Percentiles rank a stretch among this genome's conserved stretches.
These are phyloP conservation scores for Arxiozyma telluris DNA, from an alignment of 1,139 yeast species.

Conservation along the genomic window DNA sequence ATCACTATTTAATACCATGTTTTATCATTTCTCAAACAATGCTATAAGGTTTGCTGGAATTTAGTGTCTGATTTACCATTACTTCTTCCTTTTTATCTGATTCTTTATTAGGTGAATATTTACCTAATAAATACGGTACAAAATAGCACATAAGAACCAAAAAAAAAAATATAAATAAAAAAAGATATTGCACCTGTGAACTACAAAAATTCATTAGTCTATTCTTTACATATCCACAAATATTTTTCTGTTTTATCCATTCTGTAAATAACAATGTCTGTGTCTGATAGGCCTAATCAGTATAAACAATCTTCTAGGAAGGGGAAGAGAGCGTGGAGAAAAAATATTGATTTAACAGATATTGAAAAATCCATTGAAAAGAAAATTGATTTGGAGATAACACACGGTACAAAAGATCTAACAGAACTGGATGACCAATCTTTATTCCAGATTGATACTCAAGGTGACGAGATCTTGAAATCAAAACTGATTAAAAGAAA, in stretches of 20 bases:
- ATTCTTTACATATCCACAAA: not conserved
- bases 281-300: slow-evolving; percentile 35
- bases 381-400: slow-evolving; percentile 56
- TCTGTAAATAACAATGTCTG: slow-evolving; percentile 15
- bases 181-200: not conserved
- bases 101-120: not conserved
- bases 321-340: slow-evolving; percentile 94
- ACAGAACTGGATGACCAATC: slow-evolving; percentile 36
- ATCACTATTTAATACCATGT: too few relatives aligned
- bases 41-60: not conserved
- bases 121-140: not conserved
- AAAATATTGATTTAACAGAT: slow-evolving; percentile 79
- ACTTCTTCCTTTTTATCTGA: not conserved
- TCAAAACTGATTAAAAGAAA: slow-evolving; percentile 37
- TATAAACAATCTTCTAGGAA: slow-evolving; percentile 69
- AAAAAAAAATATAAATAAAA: too few relatives aligned
- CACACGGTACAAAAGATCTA: slow-evolving; percentile 46
- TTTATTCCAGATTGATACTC: slow-evolving; percentile 65
- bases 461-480: slow-evolving; percentile 44
- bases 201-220: too few relatives aligned
- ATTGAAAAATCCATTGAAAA: slow-evolving; percentile 63
- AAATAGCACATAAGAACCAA: not conserved
- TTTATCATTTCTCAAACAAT: not conserved
- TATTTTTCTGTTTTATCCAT: not conserved
- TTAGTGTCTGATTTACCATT: not conserved